These are phyloP conservation scores for Suillus spraguei DNA, from an alignment of 768 basidiomycete species.

Conservation along the genomic window DNA sequence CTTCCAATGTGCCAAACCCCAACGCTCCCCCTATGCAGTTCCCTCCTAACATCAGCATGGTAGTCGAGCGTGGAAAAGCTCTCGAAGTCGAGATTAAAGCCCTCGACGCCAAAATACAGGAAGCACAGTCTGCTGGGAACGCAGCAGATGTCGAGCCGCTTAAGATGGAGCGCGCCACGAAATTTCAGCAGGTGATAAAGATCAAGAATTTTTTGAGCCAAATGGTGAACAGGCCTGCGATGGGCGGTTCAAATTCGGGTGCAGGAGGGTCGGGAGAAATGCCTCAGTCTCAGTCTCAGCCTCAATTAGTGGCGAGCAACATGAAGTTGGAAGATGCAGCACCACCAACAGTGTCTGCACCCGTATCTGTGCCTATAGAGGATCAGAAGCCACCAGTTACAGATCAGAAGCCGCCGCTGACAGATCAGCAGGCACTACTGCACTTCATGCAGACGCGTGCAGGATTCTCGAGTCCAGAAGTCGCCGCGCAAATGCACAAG, in stretches of 20 bases:
- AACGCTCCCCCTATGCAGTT: slow-evolving; percentile 9
- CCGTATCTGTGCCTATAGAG: slow-evolving; percentile 10
- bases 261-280: neutral
- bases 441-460: slow-evolving; percentile 33
- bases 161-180: slow-evolving; percentile 16
- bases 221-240: neutral
- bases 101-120: slow-evolving; percentile 20
- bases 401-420: slow-evolving; percentile 17
- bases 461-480: slow-evolving; percentile 15
- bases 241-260: neutral
- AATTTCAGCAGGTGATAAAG: slow-evolving; percentile 9
- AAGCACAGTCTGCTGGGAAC: slow-evolving; percentile 24
- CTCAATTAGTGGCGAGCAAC: neutral
- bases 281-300: neutral
- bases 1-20: slow-evolving; percentile 11
- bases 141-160: slow-evolving; percentile 15
- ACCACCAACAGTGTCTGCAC: neutral
- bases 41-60: slow-evolving; percentile 13
- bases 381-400: slow-evolving; percentile 22
- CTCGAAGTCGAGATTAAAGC: slow-evolving; percentile 20
- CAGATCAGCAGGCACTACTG: slow-evolving; percentile 21
- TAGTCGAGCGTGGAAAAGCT: slow-evolving; percentile 25
- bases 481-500: slow-evolving; percentile 50
- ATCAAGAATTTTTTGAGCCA: slow-evolving; percentile 19
- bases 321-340: neutral